phyloP scores from a whole-genome alignment of 768 basidiomycete genomes.

The Piloderma croceum region DNA sequence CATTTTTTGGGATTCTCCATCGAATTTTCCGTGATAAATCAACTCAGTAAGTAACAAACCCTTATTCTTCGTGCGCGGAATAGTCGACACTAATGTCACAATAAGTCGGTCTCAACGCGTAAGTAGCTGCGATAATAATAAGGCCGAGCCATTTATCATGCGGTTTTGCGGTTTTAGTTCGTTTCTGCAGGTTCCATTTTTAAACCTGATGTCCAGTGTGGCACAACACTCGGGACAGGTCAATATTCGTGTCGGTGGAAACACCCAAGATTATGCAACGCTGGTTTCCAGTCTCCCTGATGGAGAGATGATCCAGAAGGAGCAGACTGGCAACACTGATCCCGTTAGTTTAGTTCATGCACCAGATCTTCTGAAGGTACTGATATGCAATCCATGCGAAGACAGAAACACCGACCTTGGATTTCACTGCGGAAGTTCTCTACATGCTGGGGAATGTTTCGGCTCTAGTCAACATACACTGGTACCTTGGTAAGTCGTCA shows the following conservation, averaged over 20 bases:
- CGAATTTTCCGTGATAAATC: conserved; percentile 57
- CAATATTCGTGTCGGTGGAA: conserved; percentile 70
- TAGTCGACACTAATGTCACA: too few species aligned
- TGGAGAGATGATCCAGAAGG: conserved; percentile 47
- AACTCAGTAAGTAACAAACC: conserved; percentile 31
- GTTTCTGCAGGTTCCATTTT: conserved; percentile 54
- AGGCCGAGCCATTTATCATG: conserved; percentile 10
- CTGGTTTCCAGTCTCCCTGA: conserved; percentile 46
- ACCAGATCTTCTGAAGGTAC: too few species aligned
- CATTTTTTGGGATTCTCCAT: conserved; percentile 53
- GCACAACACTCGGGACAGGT: conserved; percentile 56
- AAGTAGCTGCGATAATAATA: conserved; percentile 18
- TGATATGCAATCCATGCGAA: too few species aligned
- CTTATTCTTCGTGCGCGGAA: too few species aligned
- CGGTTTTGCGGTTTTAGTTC: conserved; percentile 34
- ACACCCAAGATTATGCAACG: conserved; percentile 66
- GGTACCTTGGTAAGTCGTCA: conserved; percentile 40
- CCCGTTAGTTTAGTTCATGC: too few species aligned
- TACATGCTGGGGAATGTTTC: conserved; percentile 46
- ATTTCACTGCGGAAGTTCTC: conserved; percentile 48
- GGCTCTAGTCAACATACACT: conserved; percentile 37
- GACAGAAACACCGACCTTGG: conserved; percentile 65
- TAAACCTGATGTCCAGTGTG: conserved; percentile 75
- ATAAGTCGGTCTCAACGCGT: conserved; percentile 52
- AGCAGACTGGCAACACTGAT: conserved; percentile 26